Base-by-base conservation (phyloP, 306 rosid genomes). In the Malus orientalis region DNA sequence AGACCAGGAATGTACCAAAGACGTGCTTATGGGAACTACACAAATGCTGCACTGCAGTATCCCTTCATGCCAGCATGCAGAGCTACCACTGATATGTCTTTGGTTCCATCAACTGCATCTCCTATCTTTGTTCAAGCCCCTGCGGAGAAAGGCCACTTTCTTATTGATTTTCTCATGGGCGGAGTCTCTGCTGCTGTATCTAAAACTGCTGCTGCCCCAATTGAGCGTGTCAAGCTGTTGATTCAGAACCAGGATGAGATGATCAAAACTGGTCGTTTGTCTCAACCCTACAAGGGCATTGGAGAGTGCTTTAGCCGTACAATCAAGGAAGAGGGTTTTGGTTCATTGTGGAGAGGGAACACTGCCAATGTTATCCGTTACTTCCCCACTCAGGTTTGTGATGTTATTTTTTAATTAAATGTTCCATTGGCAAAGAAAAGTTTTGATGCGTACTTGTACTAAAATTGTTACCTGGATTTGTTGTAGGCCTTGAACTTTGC, bases 171-270 rank as follows among this genome's bases (percentile, higher is more conserved):
- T 85, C 90, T 93, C 45, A 90, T 93, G 97, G 97, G 97, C 63
- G 98, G 97, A 64, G 98, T 93, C 61, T 93, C 97, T 45, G 98
- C 96, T 32, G 98, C 98, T 5, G 98, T 93, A 16, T 93, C 98
- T 49, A 93, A 93, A 73, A 93, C 98, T 6, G 96, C 93, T 71
- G 97, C 98, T 57, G 98, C 97, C 32, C 98, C 98, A 69, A 93
- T 93, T 55, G 98, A 93, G 75, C 92, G 98, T 12, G 90, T 91
- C 27, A 93, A 93, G 45, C 98, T 93, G 67, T 78, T 93, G 86
- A 93, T 93, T 67, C 98, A 93, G 70, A 93, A 93, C 77, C 97
- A 93, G 85, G 96, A 93, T 71, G 97, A 90, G 81, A 91, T 93
- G 97, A 76, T 93, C 51, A 93, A 93, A 73, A 0, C 87, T 8